phyloP scores from a whole-genome alignment of 78 protist genomes.

The Dictyostelium intermedium region DNA sequence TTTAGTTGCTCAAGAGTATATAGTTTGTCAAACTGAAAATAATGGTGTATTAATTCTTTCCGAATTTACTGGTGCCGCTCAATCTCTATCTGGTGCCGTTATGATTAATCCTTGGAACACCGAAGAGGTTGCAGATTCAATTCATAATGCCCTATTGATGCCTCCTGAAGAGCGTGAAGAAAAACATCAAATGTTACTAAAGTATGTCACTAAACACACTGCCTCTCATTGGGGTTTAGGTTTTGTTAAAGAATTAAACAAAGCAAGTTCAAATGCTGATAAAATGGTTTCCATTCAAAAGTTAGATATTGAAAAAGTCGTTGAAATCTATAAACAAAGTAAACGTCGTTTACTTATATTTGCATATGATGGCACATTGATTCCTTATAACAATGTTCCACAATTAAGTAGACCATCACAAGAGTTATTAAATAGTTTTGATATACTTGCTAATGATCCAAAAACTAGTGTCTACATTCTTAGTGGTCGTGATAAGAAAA shows the following conservation, averaged over 20 bases:
- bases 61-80: conserved; percentile 81
- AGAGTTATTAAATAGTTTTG: conserved; percentile 18
- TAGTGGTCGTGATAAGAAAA: conserved; percentile 61
- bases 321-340: conserved; percentile 5
- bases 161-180: conserved; percentile 74
- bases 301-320: conserved; percentile 4
- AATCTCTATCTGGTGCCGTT: conserved; percentile 69
- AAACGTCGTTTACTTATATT: conserved; percentile 34
- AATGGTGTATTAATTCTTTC: conserved; percentile 78
- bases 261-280: conserved; percentile 30
- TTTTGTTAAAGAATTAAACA: conserved; percentile 62
- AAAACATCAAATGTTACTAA: conserved; percentile 77
- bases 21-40: conserved; percentile 88
- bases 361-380: conserved; percentile 69
- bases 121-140: conserved; percentile 82
- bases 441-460: conserved; percentile 17
- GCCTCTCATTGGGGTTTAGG: conserved; percentile 83
- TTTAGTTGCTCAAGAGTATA: conserved; percentile 90
- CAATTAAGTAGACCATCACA: conserved; percentile 33
- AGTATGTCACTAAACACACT: conserved; percentile 80
- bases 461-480: conserved; percentile 24
- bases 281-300: conserved; percentile 28
- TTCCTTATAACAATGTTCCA: conserved; percentile 46
- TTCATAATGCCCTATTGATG: conserved; percentile 59
- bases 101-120: conserved; percentile 90